A percentile compares a stretch with the other conserved stretches of the same genome.
Conservation (phyloP, 2,329 filamentous ascomycete species). For the Phialocephala subalpina region DNA sequence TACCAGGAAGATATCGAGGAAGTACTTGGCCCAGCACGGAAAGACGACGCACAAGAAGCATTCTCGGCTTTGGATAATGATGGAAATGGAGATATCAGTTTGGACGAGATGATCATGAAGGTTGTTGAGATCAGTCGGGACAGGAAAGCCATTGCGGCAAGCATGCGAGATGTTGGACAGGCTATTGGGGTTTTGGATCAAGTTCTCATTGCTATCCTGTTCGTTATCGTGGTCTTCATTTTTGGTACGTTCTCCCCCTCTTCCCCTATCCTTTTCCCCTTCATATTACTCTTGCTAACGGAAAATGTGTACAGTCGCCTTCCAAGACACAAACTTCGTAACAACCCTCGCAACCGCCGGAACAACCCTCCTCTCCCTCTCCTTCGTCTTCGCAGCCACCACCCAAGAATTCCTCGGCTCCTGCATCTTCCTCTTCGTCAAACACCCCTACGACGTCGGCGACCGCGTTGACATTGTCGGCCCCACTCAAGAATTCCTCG, state of each 20-base stretch:
- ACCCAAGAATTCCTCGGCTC: conserved; percentile 96
- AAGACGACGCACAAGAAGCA: conserved; percentile 83
- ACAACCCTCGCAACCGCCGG: conserved; percentile 89
- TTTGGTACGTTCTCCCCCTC: conserved; percentile 64
- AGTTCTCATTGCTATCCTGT: conserved; percentile 81
- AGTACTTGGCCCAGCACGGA: conserved; percentile 80
- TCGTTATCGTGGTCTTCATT: conserved; percentile 83
- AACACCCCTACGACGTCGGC: conserved; percentile 96
- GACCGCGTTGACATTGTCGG: conserved; percentile 85
- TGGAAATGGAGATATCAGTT: conserved; percentile 89
- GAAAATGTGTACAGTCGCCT: conserved; percentile 72
- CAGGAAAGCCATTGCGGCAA: conserved; percentile 86
- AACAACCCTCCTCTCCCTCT: conserved; percentile 91
- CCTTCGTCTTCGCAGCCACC: conserved; percentile 93
- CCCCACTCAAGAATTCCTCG: conserved; percentile 66
- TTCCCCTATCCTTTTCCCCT: conserved; percentile 34
- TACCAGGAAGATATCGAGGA: conserved; percentile 84
- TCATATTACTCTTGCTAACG: conserved; percentile 37
- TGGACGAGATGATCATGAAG: conserved; percentile 87
- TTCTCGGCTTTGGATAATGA: conserved; percentile 85
- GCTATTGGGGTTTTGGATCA: conserved; percentile 91
- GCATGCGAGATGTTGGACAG: conserved; percentile 97
- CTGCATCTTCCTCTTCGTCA: conserved; percentile 98
- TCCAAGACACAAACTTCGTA: conserved; percentile 86
- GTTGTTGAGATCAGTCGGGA: conserved; percentile 85